Base-by-base conservation (phyloP, 2,329 filamentous ascomycete genomes). In the Colletotrichum somersetense region DNA sequence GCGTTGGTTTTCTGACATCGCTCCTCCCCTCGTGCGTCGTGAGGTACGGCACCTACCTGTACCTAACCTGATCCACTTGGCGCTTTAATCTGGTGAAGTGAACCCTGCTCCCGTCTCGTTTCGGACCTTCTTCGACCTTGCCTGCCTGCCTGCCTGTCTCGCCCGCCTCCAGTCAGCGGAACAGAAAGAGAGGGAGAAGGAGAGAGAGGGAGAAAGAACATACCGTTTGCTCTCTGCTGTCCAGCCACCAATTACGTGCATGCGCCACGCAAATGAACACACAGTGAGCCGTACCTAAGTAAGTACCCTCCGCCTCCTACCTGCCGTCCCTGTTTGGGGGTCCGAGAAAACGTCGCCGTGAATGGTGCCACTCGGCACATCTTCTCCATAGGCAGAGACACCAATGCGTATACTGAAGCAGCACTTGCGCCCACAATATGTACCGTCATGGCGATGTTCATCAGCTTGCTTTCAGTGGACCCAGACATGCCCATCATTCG, bases 51-150 rank as follows among this genome's bases (percentile, higher is more conserved):
- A 40, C 38, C 38, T 40, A 40, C 38, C 38, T 40, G 30, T 44
- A 67, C 64, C 68, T 71, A 63, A 57, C 64, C 52, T 56, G 35
- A 44, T 59, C 68, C 68, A 57, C 57, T 55, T 48, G 53, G 65
- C 44, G 16, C 57, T 46, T 42, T 20, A 58, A 64, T 40, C 46
- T 30, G 46, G 59, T 69, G 69, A 59, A 59, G 66, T 69, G 33
- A 61, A 65, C 69, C 69, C 69, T 72, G 66, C 46, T 23, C 10
- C 4, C 20, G 18, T 69, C 65, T 64, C 50, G 69, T 69, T 55
- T 69, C 55, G 66, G 69, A 65, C 52, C 55, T 62, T 63, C 68
- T 58, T 71, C 58, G 57, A 67, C 40, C 40, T 42, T 42, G 50
- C 56, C 38, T 56, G 50, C 44, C n/a, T 62, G 46, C 62, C 35